These are phyloP conservation scores for Mycena filopes DNA, from an alignment of 768 basidiomycete genomes.

Conservation along the genomic window DNA sequence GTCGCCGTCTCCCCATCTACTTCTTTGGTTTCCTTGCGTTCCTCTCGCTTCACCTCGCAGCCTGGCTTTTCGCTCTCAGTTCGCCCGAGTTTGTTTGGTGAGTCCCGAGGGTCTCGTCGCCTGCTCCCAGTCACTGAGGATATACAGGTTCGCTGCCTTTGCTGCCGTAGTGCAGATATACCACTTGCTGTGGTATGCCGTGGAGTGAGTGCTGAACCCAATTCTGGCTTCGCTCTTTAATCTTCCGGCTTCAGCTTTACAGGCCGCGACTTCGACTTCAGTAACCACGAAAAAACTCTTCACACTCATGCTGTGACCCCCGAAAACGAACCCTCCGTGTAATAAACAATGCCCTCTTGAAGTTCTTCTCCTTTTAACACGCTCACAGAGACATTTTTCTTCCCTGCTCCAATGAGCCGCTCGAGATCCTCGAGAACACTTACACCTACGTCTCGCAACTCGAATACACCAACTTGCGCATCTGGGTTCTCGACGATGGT, in stretches of 20 bases:
- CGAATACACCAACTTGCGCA: conserved; percentile 40
- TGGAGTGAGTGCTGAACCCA: conserved; percentile 25
- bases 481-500: conserved; percentile 44
- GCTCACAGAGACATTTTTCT: conserved; percentile 39
- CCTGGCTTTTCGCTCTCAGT: conserved; percentile 43
- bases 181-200: conserved; percentile 36
- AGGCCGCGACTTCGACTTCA: conserved; percentile 40
- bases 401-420: conserved; percentile 41
- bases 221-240: background rate
- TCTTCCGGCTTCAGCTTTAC: conserved; percentile 25
- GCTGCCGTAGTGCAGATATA: conserved; percentile 39
- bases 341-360: no score
- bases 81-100: conserved; percentile 40
- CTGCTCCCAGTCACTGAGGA: background rate
- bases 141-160: conserved; percentile 39
- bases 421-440: conserved; percentile 44
- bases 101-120: no score
- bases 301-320: conserved; percentile 31
- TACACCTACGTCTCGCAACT: conserved; percentile 43
- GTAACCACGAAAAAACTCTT: conserved; percentile 35
- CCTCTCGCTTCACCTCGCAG: conserved; percentile 39
- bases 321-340: conserved; percentile 37
- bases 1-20: conserved; percentile 38
- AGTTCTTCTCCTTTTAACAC: background rate
- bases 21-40: conserved; percentile 41